These are phyloP conservation scores for Colletotrichum cordylinicola DNA, from an alignment of 2,329 filamentous ascomycete species.

Conservation along the genomic window DNA sequence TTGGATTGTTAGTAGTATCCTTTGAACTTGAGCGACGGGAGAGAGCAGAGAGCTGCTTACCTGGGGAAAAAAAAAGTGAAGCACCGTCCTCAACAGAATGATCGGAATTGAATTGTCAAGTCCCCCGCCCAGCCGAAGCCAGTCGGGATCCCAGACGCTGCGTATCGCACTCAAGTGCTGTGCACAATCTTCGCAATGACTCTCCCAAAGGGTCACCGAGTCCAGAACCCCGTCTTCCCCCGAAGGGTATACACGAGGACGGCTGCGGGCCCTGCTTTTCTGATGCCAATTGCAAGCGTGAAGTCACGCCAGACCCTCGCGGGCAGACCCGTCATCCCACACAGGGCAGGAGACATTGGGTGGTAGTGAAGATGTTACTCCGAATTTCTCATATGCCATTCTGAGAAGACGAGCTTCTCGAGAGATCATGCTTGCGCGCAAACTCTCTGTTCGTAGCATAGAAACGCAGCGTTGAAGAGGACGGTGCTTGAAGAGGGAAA, in stretches of 20 bases:
- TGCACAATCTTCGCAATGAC: conserved; percentile 93
- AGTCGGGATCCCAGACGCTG: conserved; percentile 66
- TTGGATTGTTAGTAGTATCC: conserved; percentile 22
- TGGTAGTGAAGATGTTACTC: conserved; percentile 83
- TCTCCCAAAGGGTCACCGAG: conserved; percentile 75
- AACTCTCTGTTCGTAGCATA: conserved; percentile 82
- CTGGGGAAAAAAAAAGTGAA: conserved; percentile 38
- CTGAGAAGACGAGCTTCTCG: conserved; percentile 26
- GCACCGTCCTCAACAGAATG: conserved; percentile 83
- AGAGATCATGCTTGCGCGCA: conserved; percentile 30
- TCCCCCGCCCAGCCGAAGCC: conserved; percentile 28
- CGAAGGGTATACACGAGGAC: conserved; percentile 26
- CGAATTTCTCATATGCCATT: conserved; percentile 95
- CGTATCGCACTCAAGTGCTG: conserved; percentile 96
- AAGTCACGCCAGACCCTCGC: conserved; percentile 84
- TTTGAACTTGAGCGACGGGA: neutral
- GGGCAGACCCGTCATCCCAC: conserved; percentile 67
- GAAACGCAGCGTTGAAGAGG: conserved; percentile 94
- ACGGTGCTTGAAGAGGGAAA: conserved; percentile 67
- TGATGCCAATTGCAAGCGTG: conserved; percentile 90
- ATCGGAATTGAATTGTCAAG: conserved; percentile 88
- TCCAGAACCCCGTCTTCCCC: conserved; percentile 34
- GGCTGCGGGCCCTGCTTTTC: conserved; percentile 74
- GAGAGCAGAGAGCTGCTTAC: conserved; percentile 4
- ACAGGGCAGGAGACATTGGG: conserved; percentile 47